These are phyloP conservation scores for Colletotrichum filicis DNA, from an alignment of 2,329 filamentous ascomycete genomes.

Conservation along the genomic window DNA sequence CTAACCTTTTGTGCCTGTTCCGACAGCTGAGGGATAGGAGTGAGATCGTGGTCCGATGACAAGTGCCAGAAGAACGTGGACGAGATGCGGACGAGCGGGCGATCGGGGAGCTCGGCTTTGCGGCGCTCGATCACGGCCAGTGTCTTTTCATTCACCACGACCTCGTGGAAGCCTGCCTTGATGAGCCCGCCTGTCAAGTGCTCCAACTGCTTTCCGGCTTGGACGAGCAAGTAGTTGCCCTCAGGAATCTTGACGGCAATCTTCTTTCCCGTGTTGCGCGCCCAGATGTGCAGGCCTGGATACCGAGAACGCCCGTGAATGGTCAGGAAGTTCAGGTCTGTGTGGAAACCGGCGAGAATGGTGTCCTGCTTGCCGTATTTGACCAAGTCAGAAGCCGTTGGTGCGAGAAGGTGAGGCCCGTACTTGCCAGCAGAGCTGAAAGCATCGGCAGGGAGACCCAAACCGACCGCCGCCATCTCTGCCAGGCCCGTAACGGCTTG, in stretches of 20 bases:
- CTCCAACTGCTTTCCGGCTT: slow-evolving; percentile 72
- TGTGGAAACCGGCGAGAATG: slow-evolving; percentile 72
- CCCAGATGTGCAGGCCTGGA: slow-evolving; percentile 71
- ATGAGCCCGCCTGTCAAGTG: slow-evolving; percentile 69
- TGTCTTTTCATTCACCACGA: slow-evolving; percentile 66
- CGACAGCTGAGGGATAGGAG: slow-evolving; percentile 60
- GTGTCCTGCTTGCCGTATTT: slow-evolving; percentile 66
- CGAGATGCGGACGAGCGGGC: slow-evolving; percentile 67
- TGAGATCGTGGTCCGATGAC: slow-evolving; percentile 65
- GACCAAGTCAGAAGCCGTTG: slow-evolving; percentile 67
- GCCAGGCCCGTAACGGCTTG: slow-evolving; percentile 66
- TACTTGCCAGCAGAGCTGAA: slow-evolving; percentile 67
- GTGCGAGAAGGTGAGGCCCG: slow-evolving; percentile 70
- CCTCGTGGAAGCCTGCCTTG: slow-evolving; percentile 72
- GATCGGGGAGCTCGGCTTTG: slow-evolving; percentile 52
- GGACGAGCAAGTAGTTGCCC: slow-evolving; percentile 68
- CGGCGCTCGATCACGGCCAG: slow-evolving; percentile 58
- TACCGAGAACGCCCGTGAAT: slow-evolving; percentile 73
- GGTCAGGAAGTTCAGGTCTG: slow-evolving; percentile 73
- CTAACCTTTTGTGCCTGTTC: slow-evolving; percentile 57
- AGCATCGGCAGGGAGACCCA: slow-evolving; percentile 62
- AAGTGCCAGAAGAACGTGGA: slow-evolving; percentile 72
- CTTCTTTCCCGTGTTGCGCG: slow-evolving; percentile 68
- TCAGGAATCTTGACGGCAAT: slow-evolving; percentile 69
- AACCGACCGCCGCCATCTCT: slow-evolving; percentile 67